phyloP scores from a whole-genome alignment of 345 rosid genomes.

The Lumnitzera littorea region DNA sequence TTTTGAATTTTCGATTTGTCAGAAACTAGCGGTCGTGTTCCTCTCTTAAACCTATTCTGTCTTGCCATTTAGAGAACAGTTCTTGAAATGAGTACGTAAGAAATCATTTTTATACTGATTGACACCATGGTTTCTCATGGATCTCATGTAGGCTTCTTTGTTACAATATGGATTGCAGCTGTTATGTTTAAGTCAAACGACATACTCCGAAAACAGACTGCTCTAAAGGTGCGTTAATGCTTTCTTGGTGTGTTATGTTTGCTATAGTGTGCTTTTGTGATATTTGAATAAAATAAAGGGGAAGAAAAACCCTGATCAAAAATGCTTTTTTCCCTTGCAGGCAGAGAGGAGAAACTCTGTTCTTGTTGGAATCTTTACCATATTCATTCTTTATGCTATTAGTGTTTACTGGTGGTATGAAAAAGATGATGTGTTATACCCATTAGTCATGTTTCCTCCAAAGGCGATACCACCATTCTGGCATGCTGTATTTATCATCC shows the following conservation, averaged over 20 bases:
- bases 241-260: too few species aligned
- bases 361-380: slow-evolving; percentile 25
- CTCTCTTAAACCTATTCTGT: too few species aligned
- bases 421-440: slow-evolving; percentile 39
- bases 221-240: slow-evolving; percentile 34
- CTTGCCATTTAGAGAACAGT: too few species aligned
- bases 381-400: slow-evolving; percentile 32
- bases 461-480: slow-evolving; percentile 47
- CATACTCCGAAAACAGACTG: slow-evolving; percentile 52
- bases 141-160: slow-evolving; percentile 37
- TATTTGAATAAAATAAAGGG: background rate
- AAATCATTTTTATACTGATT: background rate
- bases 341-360: slow-evolving; percentile 46
- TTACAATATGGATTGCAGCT: slow-evolving; percentile 42
- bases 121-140: background rate
- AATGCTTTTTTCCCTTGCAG: slow-evolving; percentile 24
- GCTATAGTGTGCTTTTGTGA: background rate
- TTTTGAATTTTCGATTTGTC: too few species aligned
- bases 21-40: too few species aligned
- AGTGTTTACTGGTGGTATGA: slow-evolving; percentile 45
- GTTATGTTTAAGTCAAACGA: slow-evolving; percentile 54
- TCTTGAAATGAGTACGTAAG: background rate
- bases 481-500: slow-evolving; percentile 49
- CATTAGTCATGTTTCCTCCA: slow-evolving; percentile 51
- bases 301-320: background rate